These are phyloP conservation scores for Tetracentron sinense DNA, from an alignment of 164 flowering plant species.

Conservation along the genomic window DNA sequence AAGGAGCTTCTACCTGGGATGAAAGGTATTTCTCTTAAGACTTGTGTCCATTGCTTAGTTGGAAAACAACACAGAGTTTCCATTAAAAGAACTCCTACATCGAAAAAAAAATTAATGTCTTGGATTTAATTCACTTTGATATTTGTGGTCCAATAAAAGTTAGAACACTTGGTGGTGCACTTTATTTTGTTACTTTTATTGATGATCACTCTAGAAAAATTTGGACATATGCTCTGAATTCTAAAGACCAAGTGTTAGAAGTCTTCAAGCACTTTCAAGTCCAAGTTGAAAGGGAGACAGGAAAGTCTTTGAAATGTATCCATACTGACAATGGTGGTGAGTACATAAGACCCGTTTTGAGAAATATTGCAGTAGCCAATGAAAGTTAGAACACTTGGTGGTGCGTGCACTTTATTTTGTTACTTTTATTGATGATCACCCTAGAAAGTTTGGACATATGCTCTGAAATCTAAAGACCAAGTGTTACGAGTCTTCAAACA, in stretches of 20 bases:
- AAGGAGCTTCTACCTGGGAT: background rate
- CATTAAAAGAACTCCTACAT: constrained; percentile 7
- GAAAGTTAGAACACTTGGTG: background rate
- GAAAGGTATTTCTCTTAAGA: background rate
- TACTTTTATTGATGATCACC: constrained; percentile 1
- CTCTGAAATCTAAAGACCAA: constrained; percentile 3
- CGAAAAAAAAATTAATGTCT: background rate
- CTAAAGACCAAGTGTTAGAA: constrained; percentile 12
- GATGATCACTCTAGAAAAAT: constrained; percentile 13
- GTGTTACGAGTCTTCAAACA: background rate
- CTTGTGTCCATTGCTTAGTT: constrained; percentile 10
- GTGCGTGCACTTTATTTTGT: constrained; percentile 8
- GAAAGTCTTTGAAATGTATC: no score
- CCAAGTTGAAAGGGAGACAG: no score
- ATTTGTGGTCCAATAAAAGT: constrained; percentile 1
- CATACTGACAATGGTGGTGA: no score
- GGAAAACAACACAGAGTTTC: constrained; percentile 13
- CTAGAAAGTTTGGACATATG: constrained; percentile 3
- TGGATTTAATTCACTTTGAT: constrained; percentile 12
- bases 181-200: constrained; percentile 20
- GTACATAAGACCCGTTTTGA: no score
- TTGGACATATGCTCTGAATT: constrained; percentile 8
- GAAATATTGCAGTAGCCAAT: background rate
- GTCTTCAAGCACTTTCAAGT: constrained; percentile 1
- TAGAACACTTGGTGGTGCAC: constrained; percentile 2